Conservation (phyloP, 352 stramenopile species). For the Peronospora belbahrii region DNA sequence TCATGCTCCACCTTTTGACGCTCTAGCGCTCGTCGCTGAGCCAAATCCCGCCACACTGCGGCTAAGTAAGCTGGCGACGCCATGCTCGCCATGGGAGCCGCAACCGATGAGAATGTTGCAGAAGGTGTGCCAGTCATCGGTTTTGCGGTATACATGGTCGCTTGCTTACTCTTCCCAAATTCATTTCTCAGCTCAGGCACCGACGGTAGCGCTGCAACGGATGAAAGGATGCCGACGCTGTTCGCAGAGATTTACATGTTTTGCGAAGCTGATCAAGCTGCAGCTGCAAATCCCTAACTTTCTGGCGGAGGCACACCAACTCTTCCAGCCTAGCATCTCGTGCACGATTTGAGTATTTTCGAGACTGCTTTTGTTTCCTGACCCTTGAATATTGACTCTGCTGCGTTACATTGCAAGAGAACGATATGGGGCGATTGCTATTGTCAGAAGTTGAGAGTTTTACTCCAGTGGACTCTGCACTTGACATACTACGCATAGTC, state of each 20-base stretch:
- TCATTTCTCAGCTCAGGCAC: slow-evolving; percentile 9
- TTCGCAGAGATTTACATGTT: slow-evolving; percentile 20
- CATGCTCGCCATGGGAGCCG: slow-evolving; percentile 8
- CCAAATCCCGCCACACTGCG: slow-evolving; percentile 39
- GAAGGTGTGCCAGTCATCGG: slow-evolving; percentile 8
- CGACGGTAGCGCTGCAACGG: slow-evolving; percentile 15
- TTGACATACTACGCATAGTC: not conserved
- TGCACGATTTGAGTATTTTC: slow-evolving; percentile 31
- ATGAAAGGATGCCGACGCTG: slow-evolving; percentile 21
- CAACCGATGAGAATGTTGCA: slow-evolving; percentile 24
- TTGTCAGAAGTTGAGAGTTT: not conserved
- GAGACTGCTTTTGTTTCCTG: slow-evolving; percentile 14
- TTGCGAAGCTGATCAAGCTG: slow-evolving; percentile 21
- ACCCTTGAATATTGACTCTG: slow-evolving; percentile 4
- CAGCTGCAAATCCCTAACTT: slow-evolving; percentile 30
- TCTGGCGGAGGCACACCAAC: slow-evolving; percentile 31
- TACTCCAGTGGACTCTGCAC: not conserved
- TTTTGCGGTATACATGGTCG: slow-evolving; percentile 7
- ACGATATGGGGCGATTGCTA: too few relatives aligned
- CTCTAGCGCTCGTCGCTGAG: slow-evolving; percentile 29
- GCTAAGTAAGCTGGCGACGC: slow-evolving; percentile 16
- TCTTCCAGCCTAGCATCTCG: slow-evolving; percentile 26
- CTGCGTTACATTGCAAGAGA: too few relatives aligned
- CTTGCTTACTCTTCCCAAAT: slow-evolving; percentile 3
- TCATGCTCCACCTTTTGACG: slow-evolving; percentile 35